A percentile compares a stretch with the other conserved stretches of the same genome.
Conservation (phyloP, 768 basidiomycete genomes). For the Suillus tomentosus region DNA sequence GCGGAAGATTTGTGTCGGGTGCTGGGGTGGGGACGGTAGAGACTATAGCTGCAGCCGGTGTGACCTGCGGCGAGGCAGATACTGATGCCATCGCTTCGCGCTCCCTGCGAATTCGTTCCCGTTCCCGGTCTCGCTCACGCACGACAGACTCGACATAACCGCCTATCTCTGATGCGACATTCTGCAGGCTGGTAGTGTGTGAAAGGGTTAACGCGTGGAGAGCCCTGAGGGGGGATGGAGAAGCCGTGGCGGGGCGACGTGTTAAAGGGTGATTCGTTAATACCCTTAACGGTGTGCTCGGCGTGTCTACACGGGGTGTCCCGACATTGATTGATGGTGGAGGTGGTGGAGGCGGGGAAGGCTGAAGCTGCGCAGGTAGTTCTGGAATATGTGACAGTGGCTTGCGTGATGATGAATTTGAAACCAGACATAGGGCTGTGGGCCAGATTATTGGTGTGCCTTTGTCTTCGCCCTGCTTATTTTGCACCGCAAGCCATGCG, state of each 20-base stretch:
- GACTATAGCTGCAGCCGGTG: conserved; percentile 12
- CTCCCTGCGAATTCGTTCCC: conserved; percentile 71
- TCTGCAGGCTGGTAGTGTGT: conserved; percentile 49
- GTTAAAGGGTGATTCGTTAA: conserved; percentile 32
- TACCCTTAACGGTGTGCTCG: conserved; percentile 14
- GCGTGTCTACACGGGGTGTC: conserved; percentile 21
- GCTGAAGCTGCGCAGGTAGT: conserved; percentile 62
- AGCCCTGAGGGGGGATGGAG: conserved; percentile 30
- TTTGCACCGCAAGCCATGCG: conserved; percentile 75
- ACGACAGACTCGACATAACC: conserved; percentile 75
- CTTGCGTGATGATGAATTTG: conserved; percentile 40
- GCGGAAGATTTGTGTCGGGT: conserved; percentile 8
- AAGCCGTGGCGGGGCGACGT: conserved; percentile 41
- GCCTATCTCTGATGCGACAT: conserved; percentile 61
- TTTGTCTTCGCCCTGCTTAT: conserved; percentile 80
- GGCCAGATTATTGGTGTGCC: conserved; percentile 79
- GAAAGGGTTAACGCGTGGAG: conserved; percentile 56
- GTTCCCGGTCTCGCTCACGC: conserved; percentile 75
- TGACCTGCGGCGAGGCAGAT: conserved; percentile 28
- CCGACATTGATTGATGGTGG: conserved; percentile 34
- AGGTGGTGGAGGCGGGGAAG: conserved; percentile 46
- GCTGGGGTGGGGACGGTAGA: conserved; percentile 19
- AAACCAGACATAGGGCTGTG: conserved; percentile 54
- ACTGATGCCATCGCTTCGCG: conserved; percentile 46
- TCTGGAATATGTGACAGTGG: conserved; percentile 61